These are phyloP conservation scores for Lentinula detonsa DNA, from an alignment of 768 basidiomycete species.

Conservation along the genomic window DNA sequence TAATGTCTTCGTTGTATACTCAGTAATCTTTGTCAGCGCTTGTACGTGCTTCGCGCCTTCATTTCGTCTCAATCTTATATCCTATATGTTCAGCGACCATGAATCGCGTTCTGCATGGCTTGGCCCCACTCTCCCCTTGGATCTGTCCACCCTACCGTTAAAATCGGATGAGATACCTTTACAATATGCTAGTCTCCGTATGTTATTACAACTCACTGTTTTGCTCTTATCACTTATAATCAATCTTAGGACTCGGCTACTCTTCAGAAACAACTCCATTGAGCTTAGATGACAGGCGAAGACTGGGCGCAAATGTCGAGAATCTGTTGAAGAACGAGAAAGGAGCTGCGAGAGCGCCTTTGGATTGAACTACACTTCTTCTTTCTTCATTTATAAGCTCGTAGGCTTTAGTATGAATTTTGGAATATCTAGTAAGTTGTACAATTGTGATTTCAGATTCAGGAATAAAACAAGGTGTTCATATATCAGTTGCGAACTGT, in stretches of 20 bases:
- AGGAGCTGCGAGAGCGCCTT: slow-evolving; percentile 62
- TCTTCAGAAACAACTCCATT: slow-evolving; percentile 45
- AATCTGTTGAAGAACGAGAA: slow-evolving; percentile 52
- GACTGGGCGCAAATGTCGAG: slow-evolving; percentile 58
- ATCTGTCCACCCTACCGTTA: slow-evolving; percentile 52
- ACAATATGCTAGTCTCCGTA: slow-evolving; percentile 65
- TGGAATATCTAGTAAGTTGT: neutral
- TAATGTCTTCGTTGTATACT: neutral
- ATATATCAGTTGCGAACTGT: too few species aligned
- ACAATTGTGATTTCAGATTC: neutral
- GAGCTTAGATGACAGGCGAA: slow-evolving; percentile 55
- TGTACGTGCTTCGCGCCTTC: slow-evolving; percentile 26
- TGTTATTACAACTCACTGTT: slow-evolving; percentile 15
- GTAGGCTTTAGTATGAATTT: neutral
- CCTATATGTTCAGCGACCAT: slow-evolving; percentile 47
- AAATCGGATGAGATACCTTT: slow-evolving; percentile 47
- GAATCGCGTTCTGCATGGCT: slow-evolving; percentile 69
- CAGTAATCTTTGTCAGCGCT: slow-evolving; percentile 30
- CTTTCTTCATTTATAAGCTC: neutral
- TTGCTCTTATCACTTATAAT: neutral
- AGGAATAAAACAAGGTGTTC: too few species aligned
- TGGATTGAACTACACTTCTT: slow-evolving; percentile 8
- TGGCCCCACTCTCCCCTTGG: slow-evolving; percentile 63
- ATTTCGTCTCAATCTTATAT: neutral
- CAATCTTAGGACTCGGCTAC: slow-evolving; percentile 56